These are phyloP conservation scores for Solanum pinnatisectum DNA, from an alignment of 257 asterid genomes.

Conservation along the genomic window DNA sequence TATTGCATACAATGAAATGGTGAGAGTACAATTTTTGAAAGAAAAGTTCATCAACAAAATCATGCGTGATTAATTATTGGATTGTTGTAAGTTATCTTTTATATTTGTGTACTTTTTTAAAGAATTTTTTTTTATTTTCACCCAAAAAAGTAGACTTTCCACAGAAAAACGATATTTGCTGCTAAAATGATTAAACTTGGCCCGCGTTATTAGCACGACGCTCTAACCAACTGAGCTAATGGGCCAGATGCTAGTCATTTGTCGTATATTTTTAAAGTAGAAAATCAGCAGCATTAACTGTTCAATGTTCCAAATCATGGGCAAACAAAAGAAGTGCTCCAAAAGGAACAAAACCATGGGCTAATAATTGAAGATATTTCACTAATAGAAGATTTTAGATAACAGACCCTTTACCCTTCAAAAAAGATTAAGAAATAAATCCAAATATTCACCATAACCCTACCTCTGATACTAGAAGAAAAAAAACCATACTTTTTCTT, in stretches of 20 bases:
- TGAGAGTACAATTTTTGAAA: too few species aligned
- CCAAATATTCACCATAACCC: neutral
- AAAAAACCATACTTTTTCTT: too few species aligned
- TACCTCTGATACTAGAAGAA: neutral
- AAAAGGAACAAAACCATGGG: neutral
- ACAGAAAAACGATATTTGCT: neutral
- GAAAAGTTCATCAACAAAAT: too few species aligned
- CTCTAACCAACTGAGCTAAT: conserved; percentile 31
- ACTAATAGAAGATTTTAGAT: neutral
- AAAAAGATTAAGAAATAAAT: neutral
- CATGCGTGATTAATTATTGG: too few species aligned
- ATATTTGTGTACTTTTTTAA: too few species aligned
- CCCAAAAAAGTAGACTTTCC: neutral
- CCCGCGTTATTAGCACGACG: conserved; percentile 33
- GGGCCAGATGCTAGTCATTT: neutral
- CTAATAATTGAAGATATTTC: neutral
- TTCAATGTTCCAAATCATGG: neutral
- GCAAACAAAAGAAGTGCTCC: too few species aligned
- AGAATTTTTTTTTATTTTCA: too few species aligned
- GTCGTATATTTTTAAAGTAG: too few species aligned
- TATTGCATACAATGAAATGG: too few species aligned
- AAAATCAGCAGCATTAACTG: neutral
- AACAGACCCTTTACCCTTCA: neutral
- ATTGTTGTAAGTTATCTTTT: too few species aligned
- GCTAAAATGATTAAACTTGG: neutral